Evolutionary conservation across 192 early-diverging fungal genomes (phyloP).

Genomic region (Backusella morwellensis): DNA sequence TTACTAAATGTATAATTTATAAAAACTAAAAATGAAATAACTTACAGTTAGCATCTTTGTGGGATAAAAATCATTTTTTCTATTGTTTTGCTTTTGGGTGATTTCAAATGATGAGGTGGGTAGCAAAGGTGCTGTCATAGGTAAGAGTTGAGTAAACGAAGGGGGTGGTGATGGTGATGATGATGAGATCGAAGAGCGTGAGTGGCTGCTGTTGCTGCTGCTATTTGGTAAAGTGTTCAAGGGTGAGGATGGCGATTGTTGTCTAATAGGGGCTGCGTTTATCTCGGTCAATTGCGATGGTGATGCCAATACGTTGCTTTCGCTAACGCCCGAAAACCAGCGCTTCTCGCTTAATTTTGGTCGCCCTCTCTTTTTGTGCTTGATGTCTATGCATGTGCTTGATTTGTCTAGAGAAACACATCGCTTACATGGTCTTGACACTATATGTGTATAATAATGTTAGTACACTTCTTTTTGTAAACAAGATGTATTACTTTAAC

Average conservation of each 20-base stretch:
- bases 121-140: neutral
- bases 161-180: neutral
- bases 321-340: slow-evolving; percentile 16
- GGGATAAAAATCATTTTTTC: neutral
- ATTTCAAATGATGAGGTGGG: neutral
- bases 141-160: neutral
- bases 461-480: neutral
- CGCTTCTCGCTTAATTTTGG: slow-evolving; percentile 70
- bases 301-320: neutral
- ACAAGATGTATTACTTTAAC: slow-evolving; percentile 22
- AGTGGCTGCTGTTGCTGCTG: neutral
- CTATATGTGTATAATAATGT: slow-evolving; percentile 30
- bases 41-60: slow-evolving; percentile 17
- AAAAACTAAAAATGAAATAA: neutral
- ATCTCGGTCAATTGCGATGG: neutral
- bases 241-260: neutral
- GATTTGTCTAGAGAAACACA: slow-evolving; percentile 72
- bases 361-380: slow-evolving; percentile 85
- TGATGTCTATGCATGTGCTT: slow-evolving; percentile 78
- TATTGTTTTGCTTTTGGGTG: neutral
- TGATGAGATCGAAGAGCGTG: neutral
- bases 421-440: slow-evolving; percentile 75
- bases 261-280: neutral
- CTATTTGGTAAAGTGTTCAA: neutral
- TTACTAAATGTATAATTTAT: neutral